Conservation (phyloP, 306 rosid genomes). For the Casuarina glauca region DNA sequence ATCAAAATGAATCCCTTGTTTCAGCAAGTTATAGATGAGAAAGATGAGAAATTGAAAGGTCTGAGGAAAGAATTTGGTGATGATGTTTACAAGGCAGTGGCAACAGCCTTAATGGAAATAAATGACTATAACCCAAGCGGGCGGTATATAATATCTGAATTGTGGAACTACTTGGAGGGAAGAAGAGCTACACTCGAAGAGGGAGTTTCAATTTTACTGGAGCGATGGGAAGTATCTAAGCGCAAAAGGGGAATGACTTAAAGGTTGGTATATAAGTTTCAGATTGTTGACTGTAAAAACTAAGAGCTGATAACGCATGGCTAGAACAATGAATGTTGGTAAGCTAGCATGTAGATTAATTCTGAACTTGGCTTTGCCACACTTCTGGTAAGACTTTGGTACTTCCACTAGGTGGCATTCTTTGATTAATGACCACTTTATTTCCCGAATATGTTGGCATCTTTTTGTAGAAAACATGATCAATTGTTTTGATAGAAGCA, state of each 20-base stretch:
- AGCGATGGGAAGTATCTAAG: constrained; percentile 39
- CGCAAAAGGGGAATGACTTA: constrained; percentile 29
- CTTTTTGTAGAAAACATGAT: constrained; percentile 1
- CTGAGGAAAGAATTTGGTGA: constrained; percentile 45
- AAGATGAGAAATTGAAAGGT: constrained; percentile 50
- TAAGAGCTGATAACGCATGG: not conserved
- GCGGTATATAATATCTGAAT: constrained; percentile 46
- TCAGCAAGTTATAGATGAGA: constrained; percentile 56
- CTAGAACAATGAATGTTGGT: not conserved
- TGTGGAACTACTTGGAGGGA: constrained; percentile 53
- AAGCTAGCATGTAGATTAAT: not conserved
- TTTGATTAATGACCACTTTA: not conserved
- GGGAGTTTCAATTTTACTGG: constrained; percentile 42
- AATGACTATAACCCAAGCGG: constrained; percentile 66
- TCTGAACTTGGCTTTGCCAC: not conserved
- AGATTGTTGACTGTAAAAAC: not conserved
- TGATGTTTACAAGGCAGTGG: constrained; percentile 44
- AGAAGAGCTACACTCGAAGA: constrained; percentile 47
- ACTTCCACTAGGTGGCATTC: not conserved
- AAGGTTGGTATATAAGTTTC: constrained; percentile 18
- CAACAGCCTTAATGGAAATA: constrained; percentile 50
- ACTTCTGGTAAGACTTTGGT: not conserved
- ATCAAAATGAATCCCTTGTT: constrained; percentile 19
- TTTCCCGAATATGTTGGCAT: not conserved
- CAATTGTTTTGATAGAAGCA: not conserved